Evolutionary conservation across 2,329 filamentous ascomycete species (phyloP).

Genomic region (Paraphaeosphaeria sporulosa): DNA sequence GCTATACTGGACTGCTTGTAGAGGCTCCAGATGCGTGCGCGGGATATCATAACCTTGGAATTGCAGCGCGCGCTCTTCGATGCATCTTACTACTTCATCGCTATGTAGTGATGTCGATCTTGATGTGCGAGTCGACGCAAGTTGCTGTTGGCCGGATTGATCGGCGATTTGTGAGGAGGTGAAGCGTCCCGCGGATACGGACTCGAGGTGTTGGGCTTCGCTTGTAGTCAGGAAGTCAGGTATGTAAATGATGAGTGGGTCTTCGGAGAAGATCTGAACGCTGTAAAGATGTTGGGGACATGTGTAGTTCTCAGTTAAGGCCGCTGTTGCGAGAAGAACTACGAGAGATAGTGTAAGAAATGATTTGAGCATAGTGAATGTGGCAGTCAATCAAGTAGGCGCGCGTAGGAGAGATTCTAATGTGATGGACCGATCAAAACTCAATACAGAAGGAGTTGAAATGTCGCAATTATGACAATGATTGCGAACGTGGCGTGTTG

Average conservation of each 20-base stretch:
- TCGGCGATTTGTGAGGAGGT: constrained; percentile 31
- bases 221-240: constrained; percentile 59
- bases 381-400: not conserved
- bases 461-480: not conserved
- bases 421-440: not conserved
- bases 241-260: constrained; percentile 64
- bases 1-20: constrained; percentile 56
- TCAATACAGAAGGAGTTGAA: not conserved
- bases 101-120: constrained; percentile 32
- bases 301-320: constrained; percentile 22
- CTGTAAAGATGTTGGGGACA: constrained; percentile 49
- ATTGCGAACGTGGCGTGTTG: constrained; percentile 12
- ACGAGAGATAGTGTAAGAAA: constrained; percentile 19
- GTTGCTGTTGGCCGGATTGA: constrained; percentile 27
- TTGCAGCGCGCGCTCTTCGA: constrained; percentile 62
- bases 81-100: constrained; percentile 60
- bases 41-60: constrained; percentile 61
- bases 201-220: constrained; percentile 59
- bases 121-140: constrained; percentile 30
- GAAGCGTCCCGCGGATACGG: constrained; percentile 54
- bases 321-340: constrained; percentile 9
- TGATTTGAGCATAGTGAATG: constrained; percentile 10
- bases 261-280: constrained; percentile 60
- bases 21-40: constrained; percentile 61
- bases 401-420: not conserved